A percentile compares a stretch with the other conserved stretches of the same genome.
Evolutionary conservation across 2,329 filamentous ascomycete genomes (phyloP).

Genomic region (Arthroderma sp.): DNA sequence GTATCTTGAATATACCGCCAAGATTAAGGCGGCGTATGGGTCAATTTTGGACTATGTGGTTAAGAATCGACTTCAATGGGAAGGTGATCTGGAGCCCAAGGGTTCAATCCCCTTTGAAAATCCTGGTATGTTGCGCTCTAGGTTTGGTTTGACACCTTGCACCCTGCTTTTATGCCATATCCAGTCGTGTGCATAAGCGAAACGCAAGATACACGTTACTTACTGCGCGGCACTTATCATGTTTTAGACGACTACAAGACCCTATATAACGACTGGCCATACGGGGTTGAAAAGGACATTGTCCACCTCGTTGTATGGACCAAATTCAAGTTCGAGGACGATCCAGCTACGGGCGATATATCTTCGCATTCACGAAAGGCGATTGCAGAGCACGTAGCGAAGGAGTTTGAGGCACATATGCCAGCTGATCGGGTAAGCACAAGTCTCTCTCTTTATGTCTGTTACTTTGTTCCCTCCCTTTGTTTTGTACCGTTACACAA

Average conservation of each 20-base stretch:
- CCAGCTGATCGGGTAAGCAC: conserved; percentile 30
- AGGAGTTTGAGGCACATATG: conserved; percentile 43
- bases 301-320: conserved; percentile 47
- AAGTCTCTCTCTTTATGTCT: background rate
- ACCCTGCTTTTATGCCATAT: background rate
- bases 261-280: conserved; percentile 51
- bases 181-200: too few relatives aligned
- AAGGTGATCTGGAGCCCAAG: conserved; percentile 13
- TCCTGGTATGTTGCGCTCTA: conserved; percentile 17
- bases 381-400: conserved; percentile 38
- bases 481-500: background rate
- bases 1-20: conserved; percentile 45
- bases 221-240: background rate
- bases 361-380: conserved; percentile 33
- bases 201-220: too few relatives aligned
- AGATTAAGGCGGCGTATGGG: conserved; percentile 42
- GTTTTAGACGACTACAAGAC: conserved; percentile 39
- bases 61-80: conserved; percentile 42
- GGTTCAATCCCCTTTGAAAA: conserved; percentile 28
- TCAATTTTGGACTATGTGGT: conserved; percentile 45
- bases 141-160: background rate
- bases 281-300: conserved; percentile 43
- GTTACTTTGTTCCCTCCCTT: conserved; percentile 4
- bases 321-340: conserved; percentile 33
- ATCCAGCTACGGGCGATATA: conserved; percentile 36